These are phyloP conservation scores for Didymella pomorum DNA, from an alignment of 2,329 filamentous ascomycete genomes.

Conservation along the genomic window DNA sequence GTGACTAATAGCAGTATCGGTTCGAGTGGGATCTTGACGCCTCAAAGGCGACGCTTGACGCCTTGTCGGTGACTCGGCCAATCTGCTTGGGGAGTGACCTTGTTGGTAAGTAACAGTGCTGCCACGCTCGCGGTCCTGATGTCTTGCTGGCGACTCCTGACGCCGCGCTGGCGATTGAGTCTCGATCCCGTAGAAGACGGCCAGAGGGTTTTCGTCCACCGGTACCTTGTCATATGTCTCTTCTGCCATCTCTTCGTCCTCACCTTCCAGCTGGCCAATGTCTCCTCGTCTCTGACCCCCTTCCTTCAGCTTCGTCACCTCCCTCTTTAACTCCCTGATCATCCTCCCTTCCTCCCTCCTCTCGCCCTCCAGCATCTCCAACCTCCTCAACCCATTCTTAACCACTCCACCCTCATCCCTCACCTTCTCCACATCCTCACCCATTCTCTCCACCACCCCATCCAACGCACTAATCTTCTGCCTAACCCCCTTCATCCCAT, in stretches of 20 bases:
- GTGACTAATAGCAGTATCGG: not conserved
- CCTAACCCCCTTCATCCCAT: constrained; percentile 27
- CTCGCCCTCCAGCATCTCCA: constrained; percentile 26
- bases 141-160: not conserved
- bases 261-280: not conserved
- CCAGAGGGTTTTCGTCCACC: constrained; percentile 3
- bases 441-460: constrained; percentile 10
- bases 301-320: constrained; percentile 16
- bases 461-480: constrained; percentile 32
- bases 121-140: not conserved
- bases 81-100: not conserved
- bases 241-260: not conserved
- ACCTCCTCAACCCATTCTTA: constrained; percentile 13
- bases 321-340: constrained; percentile 22
- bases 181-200: constrained; percentile 11
- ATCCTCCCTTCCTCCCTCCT: constrained; percentile 17
- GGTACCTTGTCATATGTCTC: not conserved
- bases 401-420: constrained; percentile 13
- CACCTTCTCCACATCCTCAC: constrained; percentile 21
- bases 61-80: not conserved
- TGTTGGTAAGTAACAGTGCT: not conserved
- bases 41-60: not conserved
- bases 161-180: not conserved
- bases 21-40: no score
- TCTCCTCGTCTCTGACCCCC: not conserved